Evolutionary conservation across 805 yeast species (phyloP).

Genomic region (Cephaloascus fragrans): DNA sequence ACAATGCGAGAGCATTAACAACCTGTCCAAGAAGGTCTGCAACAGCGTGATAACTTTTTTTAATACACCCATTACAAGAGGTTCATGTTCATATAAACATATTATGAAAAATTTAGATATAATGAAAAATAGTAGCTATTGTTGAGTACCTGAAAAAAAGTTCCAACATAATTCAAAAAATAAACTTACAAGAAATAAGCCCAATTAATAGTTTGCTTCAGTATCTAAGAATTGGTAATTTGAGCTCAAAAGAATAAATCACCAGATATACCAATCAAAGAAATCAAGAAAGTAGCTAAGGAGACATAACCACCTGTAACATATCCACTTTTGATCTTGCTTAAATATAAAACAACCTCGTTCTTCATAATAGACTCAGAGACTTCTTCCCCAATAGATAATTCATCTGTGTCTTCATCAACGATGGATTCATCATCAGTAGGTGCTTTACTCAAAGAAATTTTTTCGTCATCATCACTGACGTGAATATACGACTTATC

Average conservation of each 20-base stretch:
- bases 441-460: background rate
- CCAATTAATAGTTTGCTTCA: too few relatives aligned
- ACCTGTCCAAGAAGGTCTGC: too few relatives aligned
- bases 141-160: too few relatives aligned
- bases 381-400: background rate
- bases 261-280: background rate
- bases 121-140: too few relatives aligned
- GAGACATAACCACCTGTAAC: background rate
- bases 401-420: background rate
- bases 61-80: too few relatives aligned
- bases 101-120: too few relatives aligned
- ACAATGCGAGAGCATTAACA: too few relatives aligned
- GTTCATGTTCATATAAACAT: too few relatives aligned
- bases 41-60: too few relatives aligned
- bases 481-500: background rate
- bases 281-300: background rate
- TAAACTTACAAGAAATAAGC: too few relatives aligned
- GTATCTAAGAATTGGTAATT: too few relatives aligned
- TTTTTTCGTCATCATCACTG: background rate
- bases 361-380: background rate
- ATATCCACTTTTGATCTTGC: background rate
- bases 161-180: too few relatives aligned
- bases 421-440: background rate
- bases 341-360: background rate
- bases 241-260: background rate